Base-by-base conservation (phyloP, 768 basidiomycete species). In the Rhizopogon rudus region DNA sequence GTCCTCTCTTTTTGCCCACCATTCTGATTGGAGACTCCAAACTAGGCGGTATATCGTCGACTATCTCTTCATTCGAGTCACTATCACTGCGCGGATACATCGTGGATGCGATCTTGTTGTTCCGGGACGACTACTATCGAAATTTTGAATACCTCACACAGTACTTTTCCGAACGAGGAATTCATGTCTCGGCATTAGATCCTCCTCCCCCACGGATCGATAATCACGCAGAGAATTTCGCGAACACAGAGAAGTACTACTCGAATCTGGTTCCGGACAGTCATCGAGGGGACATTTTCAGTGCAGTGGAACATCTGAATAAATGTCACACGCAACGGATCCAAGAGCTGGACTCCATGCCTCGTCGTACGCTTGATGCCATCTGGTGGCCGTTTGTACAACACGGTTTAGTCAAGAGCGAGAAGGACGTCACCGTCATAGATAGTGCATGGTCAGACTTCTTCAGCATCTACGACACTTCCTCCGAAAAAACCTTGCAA, bases 321-420 rank as follows among this genome's bases (percentile, higher is more conserved):
- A 57, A 66, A 8, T 73, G 79, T 37, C 95, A 98, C 68, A 57
- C 65, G 0, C 62, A 67, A n/a, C 79, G 96, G 6, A 68, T 97
- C n/a, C 65, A 77, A 10, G 82, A 88, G 42, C 80, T 98, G 7
- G 80, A 84, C 48, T 80, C 86, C 0, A 92, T 96, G 84, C 83
- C 92, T 3, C 73, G 74, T 9, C 81, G 94, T 39, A 86, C 93
- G 1, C 73, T 90, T 43, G 79, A 93, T 52, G 77, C 78, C 2
- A 77, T 97, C 44, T 98, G 96, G 96, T 98, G 94, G 93, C 96
- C 96, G 0, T 98, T 98, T 66, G 92, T 93, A 1, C 96, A 98
- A 66, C 96, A 98, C 60, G 83, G 82, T 0, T 75, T 84, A 16
- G 76, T 92, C 44, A 79, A 82, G 57, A 74, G 76, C 48, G 82